Evolutionary conservation across 352 stramenopile genomes (phyloP), one percentile per base, ranked within the genome.

Genomic region (Peronospora tabacina): DNA sequence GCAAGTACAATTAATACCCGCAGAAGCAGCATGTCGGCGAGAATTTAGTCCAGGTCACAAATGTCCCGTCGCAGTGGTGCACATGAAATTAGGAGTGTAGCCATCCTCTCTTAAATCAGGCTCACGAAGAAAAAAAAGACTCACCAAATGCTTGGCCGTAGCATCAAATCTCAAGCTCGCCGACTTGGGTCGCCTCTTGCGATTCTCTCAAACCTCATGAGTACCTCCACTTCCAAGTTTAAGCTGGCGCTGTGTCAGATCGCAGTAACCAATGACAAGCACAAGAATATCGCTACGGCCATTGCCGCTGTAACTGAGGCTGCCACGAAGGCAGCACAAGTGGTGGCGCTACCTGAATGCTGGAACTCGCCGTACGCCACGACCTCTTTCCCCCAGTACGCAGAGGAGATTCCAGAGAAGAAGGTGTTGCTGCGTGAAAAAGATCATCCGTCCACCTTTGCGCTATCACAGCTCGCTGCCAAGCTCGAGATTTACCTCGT

Each of bases 331-430:
- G 75, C 77, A 38, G 87, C 87, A 15, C 63, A 97, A 67, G 61
- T 97, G 22, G 81, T 97, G 41, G 89, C 88, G 44, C 74, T 98
- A 37, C 93, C 94, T 17, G 94, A 98, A 68, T 97, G 88, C 75
- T 98, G 88, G 82, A 98, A 98, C 77, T 96, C 86, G 49, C 90
- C 94, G 26, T 99, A 99, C 76, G 92, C 96, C 20, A 99, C 95
- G 19, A 72, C 85, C 22, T 96, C 89, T 7, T 99, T 99, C 77
- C 86, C 86, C 29, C 76, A 97, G 44, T 99, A 99, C 69, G 95
- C 97, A 2, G 97, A 99, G 70, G 63, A 75, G 37, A 93, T 99
- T 55, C 96, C 97, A 4, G 52, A 75, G 1, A 59, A 61, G 30
- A 80, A 78, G 49, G 59, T 43, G n/a, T 41, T 60, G 75, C 66